Base-by-base conservation (phyloP, 257 asterid species). In the Plectranthus barbatus region DNA sequence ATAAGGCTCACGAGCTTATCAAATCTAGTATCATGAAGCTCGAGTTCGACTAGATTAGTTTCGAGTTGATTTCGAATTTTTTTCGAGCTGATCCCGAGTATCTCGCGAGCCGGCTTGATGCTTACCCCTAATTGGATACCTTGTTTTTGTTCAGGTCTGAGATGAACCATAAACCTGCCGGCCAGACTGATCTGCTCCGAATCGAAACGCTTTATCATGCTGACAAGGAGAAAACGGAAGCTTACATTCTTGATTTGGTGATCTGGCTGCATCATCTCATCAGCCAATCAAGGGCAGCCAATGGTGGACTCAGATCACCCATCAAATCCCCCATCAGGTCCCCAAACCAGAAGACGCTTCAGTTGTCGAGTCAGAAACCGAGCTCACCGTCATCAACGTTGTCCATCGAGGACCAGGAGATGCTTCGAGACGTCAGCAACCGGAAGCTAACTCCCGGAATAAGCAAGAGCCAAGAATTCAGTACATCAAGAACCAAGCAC, bases 381-480 rank as follows among this genome's bases (percentile, higher is more conserved):
- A 79, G 62, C 69, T 81, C 90, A 24, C 81, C 87, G 5, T 81
- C 86, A 3, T 81, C 94, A 7, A 41, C 86, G 9, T 59, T 91
- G 70, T 76, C 93, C 0, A 44, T 83, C 0, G 97, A 87, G 82
- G 97, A 91, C 79, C 91, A 85, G 56, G 94, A 80, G 67, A 91
- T 91, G 97, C 95, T 87, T 39, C 78, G 83, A 1, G 91, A 82
- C 26, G 91, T 87, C 12, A 78, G 78, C 61, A 91, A 87, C 53
- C 78, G 91, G 72, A 91, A 85, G 52, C 83, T 80, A 33, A 83
- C 88, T 1, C 98, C 95, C 0, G 98, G 95, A 7, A 88, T 82
- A 58, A 91, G 98, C 80, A 91, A 88, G 80, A 88, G 96, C 42
- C 98, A 91, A 73, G 98, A 91, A 74, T 88, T 91, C 24, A 73